A percentile compares a stretch with the other conserved stretches of the same genome.
Conservation (phyloP, 225 moss, liverwort and hornwort species). For the Thuidium tamariscinum region DNA sequence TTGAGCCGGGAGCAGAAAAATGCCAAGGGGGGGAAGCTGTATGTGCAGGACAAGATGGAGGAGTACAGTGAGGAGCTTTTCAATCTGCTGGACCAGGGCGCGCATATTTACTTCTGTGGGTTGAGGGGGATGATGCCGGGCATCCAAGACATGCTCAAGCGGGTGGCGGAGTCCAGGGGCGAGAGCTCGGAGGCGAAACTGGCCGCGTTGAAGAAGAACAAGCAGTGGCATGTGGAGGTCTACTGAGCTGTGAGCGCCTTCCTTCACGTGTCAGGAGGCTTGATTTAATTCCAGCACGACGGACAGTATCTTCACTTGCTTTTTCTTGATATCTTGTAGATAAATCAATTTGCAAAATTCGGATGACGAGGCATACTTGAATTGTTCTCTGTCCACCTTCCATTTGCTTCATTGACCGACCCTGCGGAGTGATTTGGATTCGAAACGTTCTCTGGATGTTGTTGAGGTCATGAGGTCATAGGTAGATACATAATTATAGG, state of each 20-base stretch:
- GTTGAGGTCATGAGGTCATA: background rate
- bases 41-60: slow-evolving; percentile 94
- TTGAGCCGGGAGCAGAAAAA: slow-evolving; percentile 83
- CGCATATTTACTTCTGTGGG: slow-evolving; percentile 93
- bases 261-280: background rate
- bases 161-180: slow-evolving; percentile 68
- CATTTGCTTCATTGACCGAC: slow-evolving; percentile 29
- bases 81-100: slow-evolving; percentile 58
- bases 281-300: background rate
- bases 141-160: slow-evolving; percentile 71
- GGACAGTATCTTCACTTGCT: background rate
- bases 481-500: background rate
- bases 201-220: slow-evolving; percentile 67
- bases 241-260: slow-evolving; percentile 18
- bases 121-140: slow-evolving; percentile 94
- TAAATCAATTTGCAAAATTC: background rate
- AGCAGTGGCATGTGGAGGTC: slow-evolving; percentile 99
- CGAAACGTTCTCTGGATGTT: background rate
- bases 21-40: slow-evolving; percentile 63
- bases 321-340: background rate
- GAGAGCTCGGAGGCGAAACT: slow-evolving; percentile 64
- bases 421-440: slow-evolving; percentile 1
- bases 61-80: slow-evolving; percentile 75
- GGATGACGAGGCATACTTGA: background rate
- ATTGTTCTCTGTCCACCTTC: slow-evolving; percentile 34